Base-by-base conservation (phyloP, 495 filamentous ascomycete genomes). In the Acidomyces sp. region DNA sequence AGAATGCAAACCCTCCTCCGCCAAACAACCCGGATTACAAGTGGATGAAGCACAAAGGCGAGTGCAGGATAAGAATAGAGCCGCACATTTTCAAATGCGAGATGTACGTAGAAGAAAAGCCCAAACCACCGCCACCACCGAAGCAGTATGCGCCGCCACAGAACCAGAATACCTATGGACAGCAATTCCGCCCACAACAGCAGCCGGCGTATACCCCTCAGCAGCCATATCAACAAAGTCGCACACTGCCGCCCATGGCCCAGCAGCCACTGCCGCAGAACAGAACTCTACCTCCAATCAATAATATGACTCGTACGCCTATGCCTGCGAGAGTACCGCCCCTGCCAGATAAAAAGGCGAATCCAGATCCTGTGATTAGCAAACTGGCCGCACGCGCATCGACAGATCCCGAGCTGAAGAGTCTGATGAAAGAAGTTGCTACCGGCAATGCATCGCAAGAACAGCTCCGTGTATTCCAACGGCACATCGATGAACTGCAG, bases 341-440 rank as follows among this genome's bases (percentile, higher is more conserved):
- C 25, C 46, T 48, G 39, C 28, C 47, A 15, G 33, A 34, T 6
- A 20, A 41, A 20, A 54, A 54, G 17, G 19, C 34, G 2, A 34
- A 24, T n/a, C 74, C 82, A 3, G 92, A 99, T 57, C 92, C 92
- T 3, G 92, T 99, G 29, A 99, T 99, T 41, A 82, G 93, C 39
- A 85, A 85, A 57, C 63, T 99, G 29, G 92, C 92, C 2, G 83
- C 84, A 45, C 73, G 75, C 50, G 92, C 92, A 12, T 81, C 82
- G 0, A 76, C 80, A 13, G 82, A 99, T 55, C 77, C 81, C 2
- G 72, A 85, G 34, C 67, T 99, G n/a, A 87, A 94, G 51, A 76
- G 78, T n/a, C 69, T 99, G 9, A 99, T 99, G 92, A 80, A 84
- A 52, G 76, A 87, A 10, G 92, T 99, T 6, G 92, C 92, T 3